These are phyloP conservation scores for Abortiporus biennis DNA, from an alignment of 1,284 basidiomycete genomes.

Conservation along the genomic window DNA sequence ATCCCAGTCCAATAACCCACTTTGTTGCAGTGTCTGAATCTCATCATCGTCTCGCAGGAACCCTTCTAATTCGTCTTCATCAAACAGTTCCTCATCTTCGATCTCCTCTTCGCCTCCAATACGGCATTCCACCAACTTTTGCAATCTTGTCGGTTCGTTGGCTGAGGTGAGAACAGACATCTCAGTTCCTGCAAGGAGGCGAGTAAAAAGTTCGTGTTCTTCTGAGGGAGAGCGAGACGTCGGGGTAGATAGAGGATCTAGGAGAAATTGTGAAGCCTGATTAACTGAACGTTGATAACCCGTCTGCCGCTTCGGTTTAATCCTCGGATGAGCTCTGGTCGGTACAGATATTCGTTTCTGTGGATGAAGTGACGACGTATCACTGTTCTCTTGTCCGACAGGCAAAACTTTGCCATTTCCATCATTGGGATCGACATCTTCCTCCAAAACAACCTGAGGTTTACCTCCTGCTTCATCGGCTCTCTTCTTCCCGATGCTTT, in stretches of 20 bases:
- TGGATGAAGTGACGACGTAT: background rate
- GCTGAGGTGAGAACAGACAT: conserved; percentile 23
- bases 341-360: no score
- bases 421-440: conserved; percentile 26
- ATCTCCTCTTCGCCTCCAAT: conserved; percentile 38
- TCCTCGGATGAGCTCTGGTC: no score
- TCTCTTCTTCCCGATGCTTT: conserved; percentile 46
- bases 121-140: conserved; percentile 46
- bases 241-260: conserved; percentile 39
- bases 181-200: conserved; percentile 45
- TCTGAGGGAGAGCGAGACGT: conserved; percentile 12
- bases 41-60: conserved; percentile 31
- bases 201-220: conserved; percentile 25
- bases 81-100: conserved; percentile 39
- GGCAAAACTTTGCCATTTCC: conserved; percentile 18
- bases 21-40: conserved; percentile 21
- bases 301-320: conserved; percentile 13
- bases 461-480: conserved; percentile 28
- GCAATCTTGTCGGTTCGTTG: conserved; percentile 50
- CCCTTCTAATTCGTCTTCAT: conserved; percentile 35
- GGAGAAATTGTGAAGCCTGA: conserved; percentile 47
- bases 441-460: conserved; percentile 33
- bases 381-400: background rate
- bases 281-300: conserved; percentile 19
- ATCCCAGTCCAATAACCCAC: background rate